Conservation (phyloP, 139 green algal species). For the Chlamydomonas eustigma region DNA sequence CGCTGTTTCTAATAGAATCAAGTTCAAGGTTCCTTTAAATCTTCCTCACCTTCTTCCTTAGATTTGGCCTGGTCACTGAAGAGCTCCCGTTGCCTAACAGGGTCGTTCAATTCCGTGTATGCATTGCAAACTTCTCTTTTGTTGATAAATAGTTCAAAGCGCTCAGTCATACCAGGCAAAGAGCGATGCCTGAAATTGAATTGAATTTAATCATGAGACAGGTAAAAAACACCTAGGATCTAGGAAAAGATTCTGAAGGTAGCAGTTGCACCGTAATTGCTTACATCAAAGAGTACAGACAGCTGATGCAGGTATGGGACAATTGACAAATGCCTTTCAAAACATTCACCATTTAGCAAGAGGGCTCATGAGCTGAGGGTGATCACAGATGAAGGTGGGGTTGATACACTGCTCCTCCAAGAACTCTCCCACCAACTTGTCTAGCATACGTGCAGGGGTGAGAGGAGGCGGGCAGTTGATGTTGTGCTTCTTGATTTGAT, state of each 20-base stretch:
- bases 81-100: slow-evolving; percentile 87
- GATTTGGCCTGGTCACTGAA: slow-evolving; percentile 82
- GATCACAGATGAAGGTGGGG: slow-evolving; percentile 98
- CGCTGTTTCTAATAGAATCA: too few relatives aligned
- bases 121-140: slow-evolving; percentile 95
- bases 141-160: slow-evolving; percentile 99
- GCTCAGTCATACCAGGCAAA: slow-evolving; percentile 87
- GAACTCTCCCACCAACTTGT: slow-evolving; percentile 98
- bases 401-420: slow-evolving; percentile 91
- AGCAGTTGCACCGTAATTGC: too few relatives aligned
- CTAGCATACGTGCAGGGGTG: slow-evolving; percentile 90
- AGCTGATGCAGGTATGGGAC: too few relatives aligned
- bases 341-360: slow-evolving; percentile 92
- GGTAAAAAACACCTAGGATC: too few relatives aligned
- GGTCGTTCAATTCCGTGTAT: slow-evolving; percentile 99
- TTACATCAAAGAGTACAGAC: too few relatives aligned
- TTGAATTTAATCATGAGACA: too few relatives aligned
- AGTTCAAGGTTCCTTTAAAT: too few relatives aligned
- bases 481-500: slow-evolving; percentile 63
- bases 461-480: slow-evolving; percentile 83
- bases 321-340: too few relatives aligned
- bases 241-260: too few relatives aligned
- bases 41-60: slow-evolving; percentile 40
- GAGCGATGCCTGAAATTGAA: slow-evolving; percentile 78
- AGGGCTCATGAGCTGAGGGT: slow-evolving; percentile 98